These are phyloP conservation scores for Lentinula raphanica DNA, from an alignment of 768 basidiomycete species.

Conservation along the genomic window DNA sequence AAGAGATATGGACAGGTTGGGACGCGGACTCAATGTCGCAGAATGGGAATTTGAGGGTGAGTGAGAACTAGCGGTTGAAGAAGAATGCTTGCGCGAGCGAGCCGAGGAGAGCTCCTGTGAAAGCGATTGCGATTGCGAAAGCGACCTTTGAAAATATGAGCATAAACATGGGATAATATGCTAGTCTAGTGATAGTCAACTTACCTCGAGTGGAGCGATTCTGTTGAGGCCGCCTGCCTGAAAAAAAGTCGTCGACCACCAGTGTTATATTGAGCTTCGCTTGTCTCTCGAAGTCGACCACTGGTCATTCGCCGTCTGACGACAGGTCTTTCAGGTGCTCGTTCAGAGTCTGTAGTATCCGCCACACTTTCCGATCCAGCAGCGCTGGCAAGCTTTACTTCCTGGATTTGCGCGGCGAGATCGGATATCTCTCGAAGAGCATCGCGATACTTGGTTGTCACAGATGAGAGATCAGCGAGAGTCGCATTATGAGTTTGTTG, in stretches of 20 bases:
- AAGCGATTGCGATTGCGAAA: constrained; percentile 90
- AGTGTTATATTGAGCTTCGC: constrained; percentile 43
- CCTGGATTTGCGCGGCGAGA: constrained; percentile 85
- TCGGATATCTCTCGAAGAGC: constrained; percentile 91
- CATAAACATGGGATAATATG: constrained; percentile 7
- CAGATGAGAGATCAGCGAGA: constrained; percentile 69
- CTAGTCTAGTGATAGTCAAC: constrained; percentile 4
- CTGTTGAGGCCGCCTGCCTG: constrained; percentile 80
- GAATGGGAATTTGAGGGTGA: constrained; percentile 59
- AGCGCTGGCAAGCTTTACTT: constrained; percentile 64
- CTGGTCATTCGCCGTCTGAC: constrained; percentile 50
- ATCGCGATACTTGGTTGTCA: constrained; percentile 81
- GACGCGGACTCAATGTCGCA: constrained; percentile 26
- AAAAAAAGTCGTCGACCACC: constrained; percentile 74
- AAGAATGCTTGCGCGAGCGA: constrained; percentile 79
- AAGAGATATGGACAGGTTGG: constrained; percentile 56
- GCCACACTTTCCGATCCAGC: constrained; percentile 21
- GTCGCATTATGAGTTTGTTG: constrained; percentile 80
- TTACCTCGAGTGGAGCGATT: constrained; percentile 85
- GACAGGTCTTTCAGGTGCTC: constrained; percentile 30
- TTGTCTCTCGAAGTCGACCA: constrained; percentile 43
- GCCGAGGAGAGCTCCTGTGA: constrained; percentile 94
- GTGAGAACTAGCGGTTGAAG: constrained; percentile 62
- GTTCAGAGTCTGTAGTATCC: constrained; percentile 41
- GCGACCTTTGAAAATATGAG: constrained; percentile 52